Evolutionary conservation across 2,329 filamentous ascomycete species (phyloP).

Genomic region (Paecilomyces sp.): DNA sequence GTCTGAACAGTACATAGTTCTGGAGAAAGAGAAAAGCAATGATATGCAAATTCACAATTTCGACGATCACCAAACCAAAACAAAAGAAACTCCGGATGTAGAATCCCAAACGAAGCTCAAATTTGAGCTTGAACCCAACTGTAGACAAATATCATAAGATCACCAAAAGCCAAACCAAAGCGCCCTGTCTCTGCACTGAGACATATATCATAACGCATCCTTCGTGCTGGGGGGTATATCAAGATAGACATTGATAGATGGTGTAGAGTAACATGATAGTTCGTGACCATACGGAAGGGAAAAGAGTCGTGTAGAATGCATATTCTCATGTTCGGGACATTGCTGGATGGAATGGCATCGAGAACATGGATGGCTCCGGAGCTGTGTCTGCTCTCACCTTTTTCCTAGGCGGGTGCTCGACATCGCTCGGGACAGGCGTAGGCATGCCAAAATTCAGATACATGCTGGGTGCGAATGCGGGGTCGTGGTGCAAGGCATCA

Average conservation of each 20-base stretch:
- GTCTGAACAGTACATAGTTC: too few relatives aligned
- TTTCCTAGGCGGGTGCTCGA: background rate
- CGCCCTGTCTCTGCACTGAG: background rate
- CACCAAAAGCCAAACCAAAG: background rate
- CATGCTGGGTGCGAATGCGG: background rate
- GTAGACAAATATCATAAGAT: too few relatives aligned
- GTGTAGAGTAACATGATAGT: background rate
- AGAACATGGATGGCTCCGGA: background rate
- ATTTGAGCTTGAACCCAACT: too few relatives aligned
- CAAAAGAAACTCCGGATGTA: too few relatives aligned
- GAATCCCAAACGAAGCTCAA: too few relatives aligned
- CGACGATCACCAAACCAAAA: too few relatives aligned
- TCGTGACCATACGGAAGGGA: background rate
- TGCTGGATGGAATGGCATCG: background rate
- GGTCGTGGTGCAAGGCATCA: background rate
- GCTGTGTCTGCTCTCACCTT: background rate
- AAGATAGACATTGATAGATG: background rate
- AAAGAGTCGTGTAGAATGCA: background rate
- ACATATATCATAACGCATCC: background rate
- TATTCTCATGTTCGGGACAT: background rate
- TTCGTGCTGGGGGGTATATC: background rate
- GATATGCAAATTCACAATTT: too few relatives aligned
- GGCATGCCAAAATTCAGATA: background rate
- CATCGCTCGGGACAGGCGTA: background rate
- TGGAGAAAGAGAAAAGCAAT: too few relatives aligned